Conservation (phyloP, 75 land plant species). For the Picea sitchensis region DNA sequence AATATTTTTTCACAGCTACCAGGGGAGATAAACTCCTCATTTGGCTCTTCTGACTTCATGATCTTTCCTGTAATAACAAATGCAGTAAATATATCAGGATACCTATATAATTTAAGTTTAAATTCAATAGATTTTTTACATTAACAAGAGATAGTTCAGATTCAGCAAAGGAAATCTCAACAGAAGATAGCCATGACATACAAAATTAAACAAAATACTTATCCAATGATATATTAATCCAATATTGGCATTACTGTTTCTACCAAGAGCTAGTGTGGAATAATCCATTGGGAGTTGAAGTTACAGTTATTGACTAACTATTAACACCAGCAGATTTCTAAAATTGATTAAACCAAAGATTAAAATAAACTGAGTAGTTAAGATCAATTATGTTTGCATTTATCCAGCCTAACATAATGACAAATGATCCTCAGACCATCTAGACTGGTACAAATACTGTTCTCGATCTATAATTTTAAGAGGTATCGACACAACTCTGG, state of each 20-base stretch:
- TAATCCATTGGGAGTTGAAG: neutral
- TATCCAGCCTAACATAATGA: neutral
- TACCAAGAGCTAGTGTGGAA: neutral
- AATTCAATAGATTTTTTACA: neutral
- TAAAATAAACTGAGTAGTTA: neutral
- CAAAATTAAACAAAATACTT: neutral
- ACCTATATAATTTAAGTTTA: neutral
- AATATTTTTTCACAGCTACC: conserved; percentile 5
- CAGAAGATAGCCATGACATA: neutral
- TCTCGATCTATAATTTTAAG: neutral
- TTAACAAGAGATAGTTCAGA: neutral
- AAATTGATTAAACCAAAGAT: neutral
- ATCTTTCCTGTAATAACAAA: neutral
- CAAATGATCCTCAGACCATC: neutral
- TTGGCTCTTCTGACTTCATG: conserved; percentile 5
- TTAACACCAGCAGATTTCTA: neutral
- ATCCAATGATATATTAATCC: neutral
- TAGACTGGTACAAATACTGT: neutral
- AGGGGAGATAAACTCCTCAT: conserved; percentile 13
- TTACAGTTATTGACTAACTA: neutral
- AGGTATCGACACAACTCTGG: neutral
- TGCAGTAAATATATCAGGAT: neutral
- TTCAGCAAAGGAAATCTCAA: neutral
- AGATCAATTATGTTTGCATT: neutral
- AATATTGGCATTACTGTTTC: neutral